A percentile compares a stretch with the other conserved stretches of the same genome.
Conservation (phyloP, 1,139 yeast species). For the Candida sanyaensis region DNA sequence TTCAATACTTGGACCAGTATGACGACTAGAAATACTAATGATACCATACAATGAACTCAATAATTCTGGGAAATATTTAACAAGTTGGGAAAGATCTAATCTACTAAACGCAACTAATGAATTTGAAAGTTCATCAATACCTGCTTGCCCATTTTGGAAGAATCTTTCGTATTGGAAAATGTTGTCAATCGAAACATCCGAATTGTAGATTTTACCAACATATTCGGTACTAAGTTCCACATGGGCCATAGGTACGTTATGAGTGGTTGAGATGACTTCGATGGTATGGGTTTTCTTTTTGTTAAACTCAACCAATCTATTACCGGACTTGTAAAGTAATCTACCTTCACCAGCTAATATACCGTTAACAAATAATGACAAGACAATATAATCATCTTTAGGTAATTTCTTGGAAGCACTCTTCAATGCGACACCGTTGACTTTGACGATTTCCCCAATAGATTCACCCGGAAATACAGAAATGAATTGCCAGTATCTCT, state of each 20-base stretch:
- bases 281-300: slow-evolving; percentile 36
- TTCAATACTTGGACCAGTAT: slow-evolving; percentile 28
- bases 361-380: slow-evolving; percentile 69
- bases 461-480: slow-evolving; percentile 75
- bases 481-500: slow-evolving; percentile 69
- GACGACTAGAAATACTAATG: slow-evolving; percentile 24
- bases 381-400: slow-evolving; percentile 55
- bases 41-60: slow-evolving; percentile 47
- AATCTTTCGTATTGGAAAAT: slow-evolving; percentile 58
- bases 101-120: slow-evolving; percentile 43
- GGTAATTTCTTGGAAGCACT: slow-evolving; percentile 32
- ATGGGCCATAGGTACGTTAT: slow-evolving; percentile 46
- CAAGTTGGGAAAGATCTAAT: slow-evolving; percentile 47
- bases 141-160: slow-evolving; percentile 42
- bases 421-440: slow-evolving; percentile 53
- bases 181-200: slow-evolving; percentile 58
- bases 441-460: slow-evolving; percentile 67
- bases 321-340: slow-evolving; percentile 42
- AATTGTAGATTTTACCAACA: slow-evolving; percentile 68
- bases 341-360: slow-evolving; percentile 58
- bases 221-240: slow-evolving; percentile 65
- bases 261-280: slow-evolving; percentile 36
- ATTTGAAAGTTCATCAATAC: slow-evolving; percentile 46
- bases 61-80: slow-evolving; percentile 58
- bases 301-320: slow-evolving; percentile 43